phyloP scores from a whole-genome alignment of 352 stramenopile genomes.

The Globisporangium okanoganense region DNA sequence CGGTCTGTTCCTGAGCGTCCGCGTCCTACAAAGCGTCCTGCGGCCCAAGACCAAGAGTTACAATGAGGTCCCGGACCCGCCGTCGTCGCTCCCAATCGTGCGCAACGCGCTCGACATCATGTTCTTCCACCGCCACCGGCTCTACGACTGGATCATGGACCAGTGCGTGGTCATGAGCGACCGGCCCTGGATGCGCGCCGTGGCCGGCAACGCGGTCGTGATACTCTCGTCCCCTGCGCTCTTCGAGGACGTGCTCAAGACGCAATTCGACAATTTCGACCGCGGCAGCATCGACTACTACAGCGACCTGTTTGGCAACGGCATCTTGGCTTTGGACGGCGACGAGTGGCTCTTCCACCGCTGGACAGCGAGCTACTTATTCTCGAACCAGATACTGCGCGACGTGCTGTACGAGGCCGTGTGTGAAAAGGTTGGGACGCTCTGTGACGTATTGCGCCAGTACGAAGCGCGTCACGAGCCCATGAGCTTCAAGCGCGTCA shows the following conservation, averaged over 20 bases:
- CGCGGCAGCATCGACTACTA: constrained; percentile 48
- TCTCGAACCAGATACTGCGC: constrained; percentile 53
- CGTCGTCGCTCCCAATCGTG: neutral
- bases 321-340: constrained; percentile 63
- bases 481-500: constrained; percentile 26
- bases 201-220: neutral
- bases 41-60: neutral
- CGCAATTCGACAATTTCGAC: constrained; percentile 51
- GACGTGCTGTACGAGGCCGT: constrained; percentile 38
- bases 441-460: neutral
- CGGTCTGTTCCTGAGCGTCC: neutral
- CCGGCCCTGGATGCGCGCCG: neutral
- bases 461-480: neutral
- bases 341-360: constrained; percentile 57
- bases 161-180: neutral
- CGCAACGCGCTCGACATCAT: constrained; percentile 1
- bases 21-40: neutral
- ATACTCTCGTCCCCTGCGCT: constrained; percentile 15
- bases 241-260: constrained; percentile 48
- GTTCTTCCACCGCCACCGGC: neutral
- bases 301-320: constrained; percentile 15
- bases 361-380: constrained; percentile 84
- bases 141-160: constrained; percentile 7
- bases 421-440: constrained; percentile 14
- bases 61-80: neutral